phyloP scores from a whole-genome alignment of 495 filamentous ascomycete species.

The Hypomontagnella submonticulosa region DNA sequence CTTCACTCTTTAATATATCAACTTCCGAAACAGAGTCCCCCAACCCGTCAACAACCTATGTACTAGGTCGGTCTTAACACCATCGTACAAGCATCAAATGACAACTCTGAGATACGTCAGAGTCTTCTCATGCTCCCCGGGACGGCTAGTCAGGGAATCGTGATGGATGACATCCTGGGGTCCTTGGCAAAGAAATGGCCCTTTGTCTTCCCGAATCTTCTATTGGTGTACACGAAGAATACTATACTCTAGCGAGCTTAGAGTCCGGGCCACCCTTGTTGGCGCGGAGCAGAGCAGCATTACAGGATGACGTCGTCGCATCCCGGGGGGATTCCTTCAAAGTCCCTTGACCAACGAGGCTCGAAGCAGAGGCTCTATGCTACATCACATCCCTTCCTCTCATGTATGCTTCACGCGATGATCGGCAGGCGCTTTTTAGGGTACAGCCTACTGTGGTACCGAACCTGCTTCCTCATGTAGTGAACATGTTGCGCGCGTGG shows the following conservation, averaged over 20 bases:
- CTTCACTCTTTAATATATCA: slow-evolving; percentile 30
- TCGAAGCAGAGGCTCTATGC: slow-evolving; percentile 14
- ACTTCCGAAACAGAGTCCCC: slow-evolving; percentile 1
- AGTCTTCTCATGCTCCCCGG: slow-evolving; percentile 9
- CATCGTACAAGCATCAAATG: slow-evolving; percentile 69
- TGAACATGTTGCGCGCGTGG: slow-evolving; percentile 9
- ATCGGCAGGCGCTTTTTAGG: slow-evolving; percentile 32
- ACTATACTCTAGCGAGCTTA: slow-evolving; percentile 31
- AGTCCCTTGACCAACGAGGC: slow-evolving; percentile 27
- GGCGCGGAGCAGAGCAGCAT: slow-evolving; percentile 14
- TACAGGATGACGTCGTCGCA: slow-evolving; percentile 32
- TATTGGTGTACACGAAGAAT: slow-evolving; percentile 28
- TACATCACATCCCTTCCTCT: slow-evolving; percentile 16
- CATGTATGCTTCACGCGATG: slow-evolving; percentile 35
- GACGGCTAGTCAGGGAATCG: slow-evolving; percentile 8
- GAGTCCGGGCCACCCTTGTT: slow-evolving; percentile 21
- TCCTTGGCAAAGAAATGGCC: slow-evolving; percentile 16
- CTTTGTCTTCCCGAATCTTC: slow-evolving; percentile 11
- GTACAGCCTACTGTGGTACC: slow-evolving; percentile 14
- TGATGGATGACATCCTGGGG: slow-evolving; percentile 16
- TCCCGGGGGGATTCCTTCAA: slow-evolving; percentile 26
- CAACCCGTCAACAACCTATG: neutral
- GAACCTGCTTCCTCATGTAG: slow-evolving; percentile 13
- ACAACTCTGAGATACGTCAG: slow-evolving; percentile 24
- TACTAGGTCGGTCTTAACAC: slow-evolving; percentile 51